Evolutionary conservation across 495 filamentous ascomycete genomes (phyloP), one percentile per base, ranked within the genome.

Genomic region (Neurospora sp.): DNA sequence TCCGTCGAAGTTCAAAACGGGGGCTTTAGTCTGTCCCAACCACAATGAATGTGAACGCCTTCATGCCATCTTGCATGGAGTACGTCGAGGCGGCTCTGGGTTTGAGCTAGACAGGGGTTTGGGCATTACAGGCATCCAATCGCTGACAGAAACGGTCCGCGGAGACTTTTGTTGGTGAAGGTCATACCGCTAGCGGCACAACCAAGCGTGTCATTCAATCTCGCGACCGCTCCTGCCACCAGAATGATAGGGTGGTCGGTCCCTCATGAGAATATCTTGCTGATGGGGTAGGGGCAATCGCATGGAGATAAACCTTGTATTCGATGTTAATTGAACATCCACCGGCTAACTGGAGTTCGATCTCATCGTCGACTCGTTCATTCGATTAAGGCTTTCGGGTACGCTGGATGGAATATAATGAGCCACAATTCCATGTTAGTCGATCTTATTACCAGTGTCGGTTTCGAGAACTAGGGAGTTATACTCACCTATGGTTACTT

Each of bases 51-150:
- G 70, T 74, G 46, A 46, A 39, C 70, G 20, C 14, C 73, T 46
- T 59, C 37, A 54, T 71, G 72, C 72, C 71, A 72, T 73, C 70
- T 46, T 71, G 73, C 73, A 75, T 74, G 23, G 31, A 38, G 35
- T 69, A 44, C 69, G 72, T 76, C 66, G 62, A 75, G 42, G 78
- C 75, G 78, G 79, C 78, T 78, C 77, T 72, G 72, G 48, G 76
- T 77, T 80, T 80, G 75, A 76, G 79, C 78, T 81, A 77, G 77
- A 80, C 79, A 80, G 76, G 79, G 79, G 74, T 77, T 69, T 12
- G 71, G 42, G 20, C 69, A 44, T 62, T 54, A 39, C 27, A 70
- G 59, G 71, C 70, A 72, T 76, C 79, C 79, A 78, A 79, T 79
- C 70, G 74, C 70, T 75, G 77, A 74, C 44, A 66, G 72, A 73